A percentile compares a stretch with the other conserved stretches of the same genome.
These are phyloP conservation scores for Aspergillus nanangensis DNA, from an alignment of 495 filamentous ascomycete genomes.

Conservation along the genomic window DNA sequence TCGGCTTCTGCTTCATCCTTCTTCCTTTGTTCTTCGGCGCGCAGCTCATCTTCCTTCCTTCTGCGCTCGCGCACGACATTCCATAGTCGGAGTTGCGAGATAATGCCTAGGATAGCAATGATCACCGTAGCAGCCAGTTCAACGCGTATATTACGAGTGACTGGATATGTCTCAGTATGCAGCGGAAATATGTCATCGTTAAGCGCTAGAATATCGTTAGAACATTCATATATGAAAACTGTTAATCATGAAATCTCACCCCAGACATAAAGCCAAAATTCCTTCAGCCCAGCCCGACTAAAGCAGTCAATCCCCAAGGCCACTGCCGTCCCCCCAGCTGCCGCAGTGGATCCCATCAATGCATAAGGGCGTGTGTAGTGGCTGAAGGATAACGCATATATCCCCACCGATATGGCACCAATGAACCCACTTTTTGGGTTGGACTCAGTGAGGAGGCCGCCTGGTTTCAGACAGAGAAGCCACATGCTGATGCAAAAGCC, in stretches of 20 bases:
- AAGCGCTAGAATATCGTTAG: conserved; percentile 45
- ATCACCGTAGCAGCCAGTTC: conserved; percentile 78
- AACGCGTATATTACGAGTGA: conserved; percentile 81
- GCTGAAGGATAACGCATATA: conserved; percentile 73
- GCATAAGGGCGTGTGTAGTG: conserved; percentile 73
- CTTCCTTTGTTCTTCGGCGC: conserved; percentile 51
- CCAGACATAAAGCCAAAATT: conserved; percentile 97
- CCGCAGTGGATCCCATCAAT: conserved; percentile 70
- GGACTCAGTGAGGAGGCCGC: conserved; percentile 62
- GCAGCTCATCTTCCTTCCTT: conserved; percentile 53
- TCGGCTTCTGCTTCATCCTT: conserved; percentile 68
- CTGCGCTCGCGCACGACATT: conserved; percentile 74
- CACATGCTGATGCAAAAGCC: conserved; percentile 92
- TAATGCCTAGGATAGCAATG: conserved; percentile 65
- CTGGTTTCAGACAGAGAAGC: conserved; percentile 72
- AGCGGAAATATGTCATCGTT: conserved; percentile 79
- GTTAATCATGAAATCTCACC: conserved; percentile 36
- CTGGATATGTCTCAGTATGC: conserved; percentile 69
- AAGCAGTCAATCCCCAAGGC: conserved; percentile 90
- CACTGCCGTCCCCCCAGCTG: conserved; percentile 72
- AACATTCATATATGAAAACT: background rate
- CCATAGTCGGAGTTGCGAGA: conserved; percentile 87
- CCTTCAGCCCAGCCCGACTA: conserved; percentile 81
- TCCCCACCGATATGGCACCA: conserved; percentile 58
- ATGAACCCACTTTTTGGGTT: conserved; percentile 71